Conservation (phyloP, 257 asterid genomes). For the Verbascum thapsus region DNA sequence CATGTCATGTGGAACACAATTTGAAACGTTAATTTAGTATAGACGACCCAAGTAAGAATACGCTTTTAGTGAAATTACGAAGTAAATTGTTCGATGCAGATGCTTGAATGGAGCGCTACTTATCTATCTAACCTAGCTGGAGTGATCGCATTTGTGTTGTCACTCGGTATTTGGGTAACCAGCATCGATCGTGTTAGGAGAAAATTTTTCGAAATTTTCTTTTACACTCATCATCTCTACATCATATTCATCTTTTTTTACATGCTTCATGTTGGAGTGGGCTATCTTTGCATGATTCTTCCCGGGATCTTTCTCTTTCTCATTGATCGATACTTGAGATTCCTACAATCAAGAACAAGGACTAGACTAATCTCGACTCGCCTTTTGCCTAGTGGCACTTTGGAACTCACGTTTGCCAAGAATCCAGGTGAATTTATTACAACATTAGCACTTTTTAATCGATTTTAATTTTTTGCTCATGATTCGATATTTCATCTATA, state of each 20-base stretch:
- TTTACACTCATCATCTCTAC: constrained; percentile 58
- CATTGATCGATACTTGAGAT: constrained; percentile 55
- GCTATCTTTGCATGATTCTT: constrained; percentile 60
- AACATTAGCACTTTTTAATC: neutral
- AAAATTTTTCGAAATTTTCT: constrained; percentile 64
- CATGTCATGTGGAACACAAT: too few species aligned
- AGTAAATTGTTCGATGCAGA: constrained; percentile 37
- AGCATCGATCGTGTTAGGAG: constrained; percentile 53
- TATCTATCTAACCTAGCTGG: constrained; percentile 60
- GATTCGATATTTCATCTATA: too few species aligned
- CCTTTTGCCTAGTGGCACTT: constrained; percentile 56
- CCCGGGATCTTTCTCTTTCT: constrained; percentile 69
- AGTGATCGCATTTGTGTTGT: constrained; percentile 50
- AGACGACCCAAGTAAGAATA: neutral
- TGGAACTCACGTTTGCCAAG: constrained; percentile 68
- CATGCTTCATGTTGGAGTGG: constrained; percentile 71
- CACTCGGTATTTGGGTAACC: constrained; percentile 54
- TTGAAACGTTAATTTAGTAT: too few species aligned
- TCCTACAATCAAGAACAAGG: constrained; percentile 61
- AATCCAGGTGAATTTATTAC: constrained; percentile 48
- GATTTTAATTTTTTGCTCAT: too few species aligned
- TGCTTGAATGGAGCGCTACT: constrained; percentile 58
- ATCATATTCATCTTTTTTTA: constrained; percentile 49
- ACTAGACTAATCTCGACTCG: constrained; percentile 44
- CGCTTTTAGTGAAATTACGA: neutral